Evolutionary conservation across 805 yeast species (phyloP), one percentile per base, ranked within the genome.

Genomic region (Schwanniomyces yamadae): DNA sequence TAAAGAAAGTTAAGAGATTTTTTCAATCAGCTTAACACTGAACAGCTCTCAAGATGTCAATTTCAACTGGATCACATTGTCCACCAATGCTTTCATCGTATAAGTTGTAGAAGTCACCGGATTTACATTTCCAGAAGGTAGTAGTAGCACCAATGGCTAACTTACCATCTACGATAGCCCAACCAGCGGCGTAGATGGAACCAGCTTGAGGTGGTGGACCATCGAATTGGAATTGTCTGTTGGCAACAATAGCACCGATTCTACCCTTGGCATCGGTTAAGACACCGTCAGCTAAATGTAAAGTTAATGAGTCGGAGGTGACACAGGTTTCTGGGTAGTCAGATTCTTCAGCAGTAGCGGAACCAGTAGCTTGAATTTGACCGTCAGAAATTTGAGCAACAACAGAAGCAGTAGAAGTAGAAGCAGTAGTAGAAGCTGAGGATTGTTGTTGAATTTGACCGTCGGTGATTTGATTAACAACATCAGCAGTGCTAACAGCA

Each of bases 151-250:
- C 89, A 43, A 82, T 61, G 22, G 86, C 86, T 53, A 82, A 73
- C 55, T 75, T 73, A 12, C 75, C 81, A 46, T 69, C 70, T 17
- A 11, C 36, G 55, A 78, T 62, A 34, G 78, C 66, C 82, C 81
- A 76, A 40, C 82, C 82, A 28, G 73, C 75, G 41, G 84, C 80
- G 52, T 70, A 75, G 52, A 78, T 71, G 42, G 84, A 70, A 59
- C 84, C 84, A 22, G 82, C 85, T 71, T 82, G 90, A 54, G 88
- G 88, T 64, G 84, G 82, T 40, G 85, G 85, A 55, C 85, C 84
- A 55, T 80, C 84, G 55, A 79, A 80, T 62, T 80, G 85, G 75
- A 80, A 78, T 66, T 82, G 90, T 66, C 82, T 73, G 80, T 82
- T 83, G 36, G 89, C 80, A 50, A 83, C 91, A 63, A 83, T 81